Evolutionary conservation across 2,329 filamentous ascomycete species (phyloP).

Genomic region (Sphaerulina musiva): DNA sequence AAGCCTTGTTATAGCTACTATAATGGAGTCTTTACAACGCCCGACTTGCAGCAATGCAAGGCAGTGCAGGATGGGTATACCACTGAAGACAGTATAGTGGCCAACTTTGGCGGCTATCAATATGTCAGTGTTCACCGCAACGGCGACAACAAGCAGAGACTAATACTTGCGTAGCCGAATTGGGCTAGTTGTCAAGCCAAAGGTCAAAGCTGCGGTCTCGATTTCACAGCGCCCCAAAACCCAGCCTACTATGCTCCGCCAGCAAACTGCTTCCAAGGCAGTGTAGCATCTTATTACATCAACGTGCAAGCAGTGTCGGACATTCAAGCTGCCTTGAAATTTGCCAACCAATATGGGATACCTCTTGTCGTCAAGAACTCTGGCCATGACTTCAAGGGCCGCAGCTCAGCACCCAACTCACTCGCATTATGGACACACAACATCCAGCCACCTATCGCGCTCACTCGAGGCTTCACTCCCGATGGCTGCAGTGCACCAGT

Average conservation of each 20-base stretch:
- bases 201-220: slow-evolving; percentile 16
- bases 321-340: slow-evolving; percentile 21
- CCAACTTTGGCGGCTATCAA: slow-evolving; percentile 14
- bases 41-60: slow-evolving; percentile 11
- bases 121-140: slow-evolving; percentile 6
- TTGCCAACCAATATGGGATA: slow-evolving; percentile 19
- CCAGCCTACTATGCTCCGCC: slow-evolving; percentile 8
- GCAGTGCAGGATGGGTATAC: slow-evolving; percentile 14
- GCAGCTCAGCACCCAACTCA: slow-evolving; percentile 12
- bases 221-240: slow-evolving; percentile 13
- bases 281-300: slow-evolving; percentile 23
- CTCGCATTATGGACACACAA: slow-evolving; percentile 25
- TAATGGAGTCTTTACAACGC: slow-evolving; percentile 7
- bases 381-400: slow-evolving; percentile 27
- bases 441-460: not conserved
- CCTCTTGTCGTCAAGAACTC: slow-evolving; percentile 26
- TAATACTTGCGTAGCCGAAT: slow-evolving; percentile 7
- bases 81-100: slow-evolving; percentile 13
- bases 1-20: slow-evolving; percentile 18
- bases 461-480: slow-evolving; percentile 5
- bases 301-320: slow-evolving; percentile 20
- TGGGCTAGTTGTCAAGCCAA: slow-evolving; percentile 17
- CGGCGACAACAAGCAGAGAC: not conserved
- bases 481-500: slow-evolving; percentile 18
- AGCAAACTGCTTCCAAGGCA: slow-evolving; percentile 19